Percentiles rank a stretch among this genome's conserved stretches.
These are phyloP conservation scores for Lithospermum erythrorhizon DNA, from an alignment of 257 asterid genomes.

Conservation along the genomic window DNA sequence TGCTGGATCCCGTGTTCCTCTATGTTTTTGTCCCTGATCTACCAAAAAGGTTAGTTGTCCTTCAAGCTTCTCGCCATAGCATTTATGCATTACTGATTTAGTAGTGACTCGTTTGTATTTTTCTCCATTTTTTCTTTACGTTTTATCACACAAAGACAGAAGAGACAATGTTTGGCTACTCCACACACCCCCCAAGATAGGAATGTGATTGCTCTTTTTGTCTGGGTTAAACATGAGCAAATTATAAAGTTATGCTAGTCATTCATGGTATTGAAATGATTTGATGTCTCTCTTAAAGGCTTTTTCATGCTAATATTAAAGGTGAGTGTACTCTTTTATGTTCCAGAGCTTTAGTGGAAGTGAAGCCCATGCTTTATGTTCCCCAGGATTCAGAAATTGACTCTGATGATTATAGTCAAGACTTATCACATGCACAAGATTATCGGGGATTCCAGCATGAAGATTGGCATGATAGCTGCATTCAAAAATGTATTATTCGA, in stretches of 20 bases:
- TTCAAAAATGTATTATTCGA: constrained; percentile 45
- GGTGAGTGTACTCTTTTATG: background rate
- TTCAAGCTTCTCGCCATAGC: background rate
- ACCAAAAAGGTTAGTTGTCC: constrained; percentile 66
- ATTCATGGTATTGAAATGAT: background rate
- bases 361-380: constrained; percentile 70
- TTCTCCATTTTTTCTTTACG: background rate
- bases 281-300: background rate
- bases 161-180: background rate
- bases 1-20: constrained; percentile 42
- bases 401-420: constrained; percentile 23
- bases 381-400: constrained; percentile 30
- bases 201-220: background rate
- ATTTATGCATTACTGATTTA: background rate
- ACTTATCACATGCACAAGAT: constrained; percentile 21
- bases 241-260: background rate
- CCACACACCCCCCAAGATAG: background rate
- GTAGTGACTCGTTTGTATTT: background rate
- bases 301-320: constrained; percentile 2
- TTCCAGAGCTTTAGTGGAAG: constrained; percentile 76
- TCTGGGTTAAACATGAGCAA: background rate
- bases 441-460: constrained; percentile 58
- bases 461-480: constrained; percentile 55
- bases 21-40: constrained; percentile 86
- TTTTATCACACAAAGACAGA: background rate